Evolutionary conservation across 75 land plant species (phyloP).

Genomic region (Larix kaempferi): DNA sequence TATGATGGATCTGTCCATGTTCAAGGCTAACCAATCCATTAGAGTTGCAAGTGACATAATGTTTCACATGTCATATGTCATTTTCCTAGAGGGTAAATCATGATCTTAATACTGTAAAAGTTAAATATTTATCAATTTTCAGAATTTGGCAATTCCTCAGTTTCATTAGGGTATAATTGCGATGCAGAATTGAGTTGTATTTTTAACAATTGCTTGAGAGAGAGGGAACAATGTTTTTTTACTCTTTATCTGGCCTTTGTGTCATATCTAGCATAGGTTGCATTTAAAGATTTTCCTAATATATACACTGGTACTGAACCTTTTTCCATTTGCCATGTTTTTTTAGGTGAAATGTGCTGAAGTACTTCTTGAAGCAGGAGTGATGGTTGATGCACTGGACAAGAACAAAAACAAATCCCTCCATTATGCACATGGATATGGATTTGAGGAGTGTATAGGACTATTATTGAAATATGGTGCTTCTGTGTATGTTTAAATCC

Average conservation of each 20-base stretch:
- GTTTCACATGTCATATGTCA: not conserved
- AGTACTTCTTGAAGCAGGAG: conserved; percentile 38
- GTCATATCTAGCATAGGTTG: not conserved
- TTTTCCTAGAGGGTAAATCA: not conserved
- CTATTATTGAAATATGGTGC: conserved; percentile 40
- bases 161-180: not conserved
- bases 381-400: conserved; percentile 41
- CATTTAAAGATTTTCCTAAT: not conserved
- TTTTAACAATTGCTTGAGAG: not conserved
- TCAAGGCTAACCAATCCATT: not conserved
- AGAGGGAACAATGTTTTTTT: not conserved
- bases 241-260: not conserved
- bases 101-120: not conserved
- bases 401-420: conserved; percentile 40
- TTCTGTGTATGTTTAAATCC: conserved; percentile 26
- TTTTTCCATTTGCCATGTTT: not conserved
- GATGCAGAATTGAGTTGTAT: not conserved
- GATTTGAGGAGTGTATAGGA: conserved; percentile 36
- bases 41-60: not conserved
- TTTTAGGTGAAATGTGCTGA: conserved; percentile 28
- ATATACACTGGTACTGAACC: not conserved
- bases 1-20: not conserved
- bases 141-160: not conserved
- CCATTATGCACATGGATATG: conserved; percentile 47
- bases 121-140: not conserved